Conservation (phyloP, 805 yeast genomes). For the Metschnikowia picachoensis region DNA sequence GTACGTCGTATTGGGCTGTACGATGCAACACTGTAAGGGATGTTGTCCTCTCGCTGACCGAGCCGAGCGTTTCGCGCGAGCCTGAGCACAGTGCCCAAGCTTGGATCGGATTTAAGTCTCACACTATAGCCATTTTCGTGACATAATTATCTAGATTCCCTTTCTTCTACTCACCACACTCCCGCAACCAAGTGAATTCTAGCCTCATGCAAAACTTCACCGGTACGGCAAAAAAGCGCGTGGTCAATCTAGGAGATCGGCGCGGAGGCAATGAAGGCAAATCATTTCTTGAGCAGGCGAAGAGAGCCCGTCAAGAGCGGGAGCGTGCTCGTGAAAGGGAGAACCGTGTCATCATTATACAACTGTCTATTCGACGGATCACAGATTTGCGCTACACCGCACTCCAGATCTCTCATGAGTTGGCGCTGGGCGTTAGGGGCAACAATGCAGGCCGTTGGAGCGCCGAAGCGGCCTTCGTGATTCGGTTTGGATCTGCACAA, state of each 20-base stretch:
- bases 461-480: slow-evolving; percentile 19
- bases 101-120: no score
- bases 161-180: no score
- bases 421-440: slow-evolving; percentile 17
- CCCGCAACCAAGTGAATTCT: neutral
- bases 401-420: slow-evolving; percentile 13
- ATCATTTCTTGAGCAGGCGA: slow-evolving; percentile 58
- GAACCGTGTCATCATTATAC: slow-evolving; percentile 49
- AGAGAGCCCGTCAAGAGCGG: slow-evolving; percentile 61
- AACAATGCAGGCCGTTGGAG: slow-evolving; percentile 17
- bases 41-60: no score
- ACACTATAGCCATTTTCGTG: no score
- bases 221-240: slow-evolving; percentile 60
- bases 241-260: slow-evolving; percentile 60
- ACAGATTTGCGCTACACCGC: slow-evolving; percentile 29
- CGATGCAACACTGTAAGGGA: no score
- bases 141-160: no score
- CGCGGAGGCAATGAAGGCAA: slow-evolving; percentile 17
- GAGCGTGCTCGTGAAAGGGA: slow-evolving; percentile 50
- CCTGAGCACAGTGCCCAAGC: no score
- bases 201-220: slow-evolving; percentile 52
- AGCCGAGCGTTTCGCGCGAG: no score
- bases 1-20: no score
- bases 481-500: slow-evolving; percentile 9
- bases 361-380: slow-evolving; percentile 42